phyloP scores from a whole-genome alignment of 176 grass and related monocot species.

The Rhipidocladum racemiflorum region DNA sequence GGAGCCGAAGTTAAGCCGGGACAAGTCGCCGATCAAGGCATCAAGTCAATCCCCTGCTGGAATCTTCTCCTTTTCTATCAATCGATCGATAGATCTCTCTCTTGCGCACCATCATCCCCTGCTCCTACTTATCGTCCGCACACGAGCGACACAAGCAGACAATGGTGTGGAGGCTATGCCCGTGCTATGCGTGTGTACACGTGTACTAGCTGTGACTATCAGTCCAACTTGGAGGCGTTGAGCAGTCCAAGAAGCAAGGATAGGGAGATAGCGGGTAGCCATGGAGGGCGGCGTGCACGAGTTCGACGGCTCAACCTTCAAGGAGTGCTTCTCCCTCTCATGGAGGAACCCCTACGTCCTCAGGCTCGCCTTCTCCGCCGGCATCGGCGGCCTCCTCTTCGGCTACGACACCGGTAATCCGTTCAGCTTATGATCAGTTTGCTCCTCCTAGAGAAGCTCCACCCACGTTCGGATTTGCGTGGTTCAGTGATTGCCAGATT shows the following conservation, averaged over 20 bases:
- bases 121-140: not conserved
- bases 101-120: no score
- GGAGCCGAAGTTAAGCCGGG: conserved; percentile 1
- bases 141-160: not conserved
- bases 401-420: conserved; percentile 80
- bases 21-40: no score
- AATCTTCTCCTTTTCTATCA: conserved; percentile 18
- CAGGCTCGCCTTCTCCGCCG: conserved; percentile 77
- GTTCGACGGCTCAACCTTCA: conserved; percentile 63
- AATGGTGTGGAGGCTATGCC: not conserved
- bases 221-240: not conserved
- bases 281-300: conserved; percentile 76
- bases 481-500: not conserved
- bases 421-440: not conserved
- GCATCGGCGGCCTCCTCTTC: conserved; percentile 88
- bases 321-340: conserved; percentile 71
- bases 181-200: not conserved
- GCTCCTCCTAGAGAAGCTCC: not conserved
- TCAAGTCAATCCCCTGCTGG: not conserved
- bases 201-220: not conserved
- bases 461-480: not conserved
- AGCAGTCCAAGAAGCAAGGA: conserved; percentile 20
- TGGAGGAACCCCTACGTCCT: conserved; percentile 83
- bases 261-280: not conserved
- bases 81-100: not conserved